Evolutionary conservation across 2,329 filamentous ascomycete species (phyloP).

Genomic region (Sordariomycetes sp.): DNA sequence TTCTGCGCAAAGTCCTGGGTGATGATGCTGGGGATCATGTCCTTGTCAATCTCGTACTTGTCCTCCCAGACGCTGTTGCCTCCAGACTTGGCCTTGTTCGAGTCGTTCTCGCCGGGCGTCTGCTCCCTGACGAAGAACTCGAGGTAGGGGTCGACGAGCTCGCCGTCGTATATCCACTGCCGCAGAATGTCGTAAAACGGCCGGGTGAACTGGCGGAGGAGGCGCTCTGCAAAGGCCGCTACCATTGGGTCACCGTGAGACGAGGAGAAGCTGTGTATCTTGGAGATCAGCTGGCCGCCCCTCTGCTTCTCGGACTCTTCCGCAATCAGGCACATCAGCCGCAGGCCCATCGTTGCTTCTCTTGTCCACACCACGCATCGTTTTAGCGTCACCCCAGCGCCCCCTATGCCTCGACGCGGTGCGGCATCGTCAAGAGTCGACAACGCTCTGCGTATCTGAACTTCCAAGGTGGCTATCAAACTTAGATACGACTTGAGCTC

Average conservation of each 20-base stretch:
- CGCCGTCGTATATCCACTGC: slow-evolving; percentile 97
- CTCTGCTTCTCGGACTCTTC: slow-evolving; percentile 76
- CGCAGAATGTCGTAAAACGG: slow-evolving; percentile 96
- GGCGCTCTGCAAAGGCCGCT: slow-evolving; percentile 79
- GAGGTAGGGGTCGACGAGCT: slow-evolving; percentile 87
- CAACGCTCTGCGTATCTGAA: slow-evolving; percentile 77
- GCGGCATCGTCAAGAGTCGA: slow-evolving; percentile 59
- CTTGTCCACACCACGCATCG: slow-evolving; percentile 95
- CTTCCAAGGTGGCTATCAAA: slow-evolving; percentile 83
- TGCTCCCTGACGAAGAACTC: slow-evolving; percentile 95
- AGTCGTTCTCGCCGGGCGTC: slow-evolving; percentile 34
- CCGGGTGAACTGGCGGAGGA: slow-evolving; percentile 76
- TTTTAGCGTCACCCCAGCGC: slow-evolving; percentile 86
- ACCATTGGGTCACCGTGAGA: slow-evolving; percentile 95
- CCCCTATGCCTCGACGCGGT: slow-evolving; percentile 62
- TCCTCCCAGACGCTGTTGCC: slow-evolving; percentile 92
- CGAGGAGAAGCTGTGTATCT: slow-evolving; percentile 88
- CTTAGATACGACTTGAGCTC: slow-evolving; percentile 86
- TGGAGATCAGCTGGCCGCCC: slow-evolving; percentile 83
- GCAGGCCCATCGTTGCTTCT: slow-evolving; percentile 89
- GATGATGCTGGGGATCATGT: slow-evolving; percentile 73
- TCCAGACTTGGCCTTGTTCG: slow-evolving; percentile 35
- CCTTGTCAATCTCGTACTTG: slow-evolving; percentile 41
- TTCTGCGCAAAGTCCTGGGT: slow-evolving; percentile 91
- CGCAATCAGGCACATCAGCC: slow-evolving; percentile 87